Percentiles rank a stretch among this genome's conserved stretches.
Conservation (phyloP, 345 rosid species). For the Carallia brachiata region DNA sequence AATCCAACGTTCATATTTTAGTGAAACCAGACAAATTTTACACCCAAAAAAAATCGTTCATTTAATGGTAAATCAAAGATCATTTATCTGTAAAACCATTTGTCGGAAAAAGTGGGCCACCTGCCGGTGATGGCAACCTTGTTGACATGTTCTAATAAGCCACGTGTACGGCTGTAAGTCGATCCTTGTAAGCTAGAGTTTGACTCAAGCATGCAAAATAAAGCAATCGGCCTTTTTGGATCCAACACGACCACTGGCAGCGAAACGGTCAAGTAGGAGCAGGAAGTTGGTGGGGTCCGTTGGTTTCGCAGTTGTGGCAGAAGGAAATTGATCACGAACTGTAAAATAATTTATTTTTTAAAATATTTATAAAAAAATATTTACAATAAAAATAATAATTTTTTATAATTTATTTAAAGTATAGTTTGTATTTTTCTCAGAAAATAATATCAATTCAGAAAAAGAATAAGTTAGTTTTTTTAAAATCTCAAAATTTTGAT, state of each 20-base stretch:
- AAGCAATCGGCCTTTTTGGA: not conserved
- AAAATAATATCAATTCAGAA: too few relatives aligned
- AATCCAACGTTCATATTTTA: slow-evolving; percentile 16
- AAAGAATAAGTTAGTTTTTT: too few relatives aligned
- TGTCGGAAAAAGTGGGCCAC: slow-evolving; percentile 2
- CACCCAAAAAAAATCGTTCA: not conserved
- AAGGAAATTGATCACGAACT: not conserved
- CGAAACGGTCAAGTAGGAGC: slow-evolving; percentile 19
- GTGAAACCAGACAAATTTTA: not conserved
- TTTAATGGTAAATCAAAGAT: not conserved
- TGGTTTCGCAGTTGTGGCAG: not conserved
- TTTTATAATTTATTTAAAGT: too few relatives aligned
- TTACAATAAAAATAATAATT: too few relatives aligned
- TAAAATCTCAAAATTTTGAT: too few relatives aligned
- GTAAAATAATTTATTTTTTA: too few relatives aligned
- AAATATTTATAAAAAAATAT: too few relatives aligned
- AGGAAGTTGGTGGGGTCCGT: slow-evolving; percentile 12
- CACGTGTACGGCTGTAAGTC: slow-evolving; percentile 10
- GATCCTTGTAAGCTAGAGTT: not conserved
- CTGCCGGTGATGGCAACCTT: not conserved
- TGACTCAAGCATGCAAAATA: not conserved
- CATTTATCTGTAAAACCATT: too few relatives aligned
- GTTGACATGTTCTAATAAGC: not conserved
- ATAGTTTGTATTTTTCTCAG: too few relatives aligned
- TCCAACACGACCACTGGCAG: not conserved